phyloP scores from a whole-genome alignment of 1,284 basidiomycete species.

The Ustilago crameri region DNA sequence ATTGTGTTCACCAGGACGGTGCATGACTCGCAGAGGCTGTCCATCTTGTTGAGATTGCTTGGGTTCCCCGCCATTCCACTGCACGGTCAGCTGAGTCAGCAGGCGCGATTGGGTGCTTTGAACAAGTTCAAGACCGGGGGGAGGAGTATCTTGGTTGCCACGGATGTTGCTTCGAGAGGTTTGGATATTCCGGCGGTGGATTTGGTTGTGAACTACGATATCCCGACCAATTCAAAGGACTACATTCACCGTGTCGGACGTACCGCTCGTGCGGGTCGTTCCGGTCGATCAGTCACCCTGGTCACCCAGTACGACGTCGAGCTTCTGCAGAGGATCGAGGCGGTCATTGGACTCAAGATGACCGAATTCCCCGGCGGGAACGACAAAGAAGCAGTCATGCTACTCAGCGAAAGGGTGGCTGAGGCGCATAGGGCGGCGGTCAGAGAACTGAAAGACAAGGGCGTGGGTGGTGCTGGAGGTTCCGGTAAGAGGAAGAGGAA shows the following conservation, averaged over 20 bases:
- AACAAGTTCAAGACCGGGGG: conserved; percentile 96
- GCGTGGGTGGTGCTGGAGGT: conserved; percentile 56
- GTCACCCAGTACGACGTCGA: conserved; percentile 99
- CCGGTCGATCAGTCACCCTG: conserved; percentile 93
- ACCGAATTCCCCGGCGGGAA: conserved; percentile 80
- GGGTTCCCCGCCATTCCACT: conserved; percentile 95
- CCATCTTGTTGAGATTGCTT: conserved; percentile 87
- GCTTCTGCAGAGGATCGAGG: conserved; percentile 85
- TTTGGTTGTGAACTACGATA: conserved; percentile 97
- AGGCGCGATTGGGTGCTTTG: conserved; percentile 90
- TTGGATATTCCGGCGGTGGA: conserved; percentile 97
- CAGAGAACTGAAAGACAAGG: conserved; percentile 72
- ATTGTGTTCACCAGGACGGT: conserved; percentile 98
- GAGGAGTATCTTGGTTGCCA: conserved; percentile 90
- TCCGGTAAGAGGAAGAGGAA: conserved; percentile 61
- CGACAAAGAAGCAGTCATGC: conserved; percentile 88
- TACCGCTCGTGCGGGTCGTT: conserved; percentile 93
- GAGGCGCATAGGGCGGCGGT: conserved; percentile 87
- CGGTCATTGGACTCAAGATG: conserved; percentile 90
- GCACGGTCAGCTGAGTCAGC: conserved; percentile 94
- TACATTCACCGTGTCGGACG: conserved; percentile 98
- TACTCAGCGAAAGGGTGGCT: conserved; percentile 87
- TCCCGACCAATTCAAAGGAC: conserved; percentile 98
- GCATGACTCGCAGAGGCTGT: conserved; percentile 88
- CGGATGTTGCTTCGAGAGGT: conserved; percentile 92